Conservation (phyloP, 1,139 yeast species). For the Chernovozyma sophiae-reginae region DNA sequence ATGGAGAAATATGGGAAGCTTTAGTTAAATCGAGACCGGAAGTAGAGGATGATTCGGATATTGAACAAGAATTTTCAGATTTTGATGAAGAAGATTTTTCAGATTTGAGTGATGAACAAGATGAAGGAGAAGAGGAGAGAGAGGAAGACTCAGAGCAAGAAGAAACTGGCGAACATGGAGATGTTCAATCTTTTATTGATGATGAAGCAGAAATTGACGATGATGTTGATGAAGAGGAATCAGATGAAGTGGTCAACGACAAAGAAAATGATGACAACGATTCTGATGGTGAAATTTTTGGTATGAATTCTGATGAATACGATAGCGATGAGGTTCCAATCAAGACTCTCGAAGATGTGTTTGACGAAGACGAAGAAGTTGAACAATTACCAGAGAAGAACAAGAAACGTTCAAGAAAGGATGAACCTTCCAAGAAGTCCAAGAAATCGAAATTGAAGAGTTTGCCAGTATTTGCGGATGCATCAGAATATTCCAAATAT, state of each 20-base stretch:
- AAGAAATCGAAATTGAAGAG: conserved; percentile 61
- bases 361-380: conserved; percentile 26
- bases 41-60: conserved; percentile 54
- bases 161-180: conserved; percentile 15
- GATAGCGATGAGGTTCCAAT: conserved; percentile 31
- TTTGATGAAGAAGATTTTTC: conserved; percentile 44
- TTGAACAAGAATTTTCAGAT: conserved; percentile 43
- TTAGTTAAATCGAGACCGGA: conserved; percentile 82
- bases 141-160: conserved; percentile 22
- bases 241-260: conserved; percentile 16
- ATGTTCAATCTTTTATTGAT: conserved; percentile 5
- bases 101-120: conserved; percentile 29
- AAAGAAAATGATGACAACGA: conserved; percentile 17
- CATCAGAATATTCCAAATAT: conserved; percentile 80
- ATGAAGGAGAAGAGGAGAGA: conserved; percentile 23
- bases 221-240: conserved; percentile 14
- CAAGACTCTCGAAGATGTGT: conserved; percentile 31
- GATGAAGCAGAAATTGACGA: conserved; percentile 11
- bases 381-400: conserved; percentile 10
- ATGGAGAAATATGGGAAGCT: conserved; percentile 87
- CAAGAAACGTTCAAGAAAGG: conserved; percentile 20
- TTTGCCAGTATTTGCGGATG: conserved; percentile 85
- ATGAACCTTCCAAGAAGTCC: conserved; percentile 25
- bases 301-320: conserved; percentile 33
- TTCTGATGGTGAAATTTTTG: conserved; percentile 24